Conservation (phyloP, 176 grass and related monocot genomes). For the Elymus sibiricus region DNA sequence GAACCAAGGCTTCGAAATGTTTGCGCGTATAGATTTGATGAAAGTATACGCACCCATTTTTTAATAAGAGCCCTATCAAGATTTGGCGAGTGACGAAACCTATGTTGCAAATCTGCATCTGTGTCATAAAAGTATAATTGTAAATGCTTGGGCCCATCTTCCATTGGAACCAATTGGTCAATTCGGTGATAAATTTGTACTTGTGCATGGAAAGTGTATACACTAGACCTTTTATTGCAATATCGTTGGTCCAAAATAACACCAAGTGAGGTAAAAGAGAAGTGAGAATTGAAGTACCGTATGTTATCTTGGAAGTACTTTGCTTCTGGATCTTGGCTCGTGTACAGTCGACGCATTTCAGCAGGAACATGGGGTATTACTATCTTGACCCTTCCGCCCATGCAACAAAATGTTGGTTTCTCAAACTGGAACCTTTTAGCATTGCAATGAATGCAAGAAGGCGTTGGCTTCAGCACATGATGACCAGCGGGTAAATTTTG, state of each 20-base stretch:
- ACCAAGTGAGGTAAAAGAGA: not conserved
- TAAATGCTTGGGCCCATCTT: no score
- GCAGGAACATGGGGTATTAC: not conserved
- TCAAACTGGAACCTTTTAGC: slow-evolving; percentile 13
- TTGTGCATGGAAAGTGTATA: not conserved
- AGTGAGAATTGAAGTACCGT: not conserved
- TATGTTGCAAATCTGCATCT: no score
- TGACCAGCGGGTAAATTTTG: not conserved
- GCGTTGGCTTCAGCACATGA: not conserved
- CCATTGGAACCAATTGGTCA: no score
- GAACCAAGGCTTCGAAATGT: not conserved
- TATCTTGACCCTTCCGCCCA: slow-evolving; percentile 11
- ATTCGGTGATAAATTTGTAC: no score
- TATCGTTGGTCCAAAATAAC: not conserved
- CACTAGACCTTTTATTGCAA: not conserved
- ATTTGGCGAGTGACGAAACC: not conserved
- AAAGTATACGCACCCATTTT: not conserved
- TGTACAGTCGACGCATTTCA: not conserved
- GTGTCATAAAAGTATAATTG: no score
- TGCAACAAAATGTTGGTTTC: slow-evolving; percentile 22
- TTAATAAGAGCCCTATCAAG: not conserved
- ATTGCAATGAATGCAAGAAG: not conserved
- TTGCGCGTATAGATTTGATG: not conserved
- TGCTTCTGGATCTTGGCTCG: not conserved
- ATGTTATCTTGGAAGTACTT: not conserved